Conservation (phyloP, 805 yeast genomes). For the Wickerhamiella alocasiicola region DNA sequence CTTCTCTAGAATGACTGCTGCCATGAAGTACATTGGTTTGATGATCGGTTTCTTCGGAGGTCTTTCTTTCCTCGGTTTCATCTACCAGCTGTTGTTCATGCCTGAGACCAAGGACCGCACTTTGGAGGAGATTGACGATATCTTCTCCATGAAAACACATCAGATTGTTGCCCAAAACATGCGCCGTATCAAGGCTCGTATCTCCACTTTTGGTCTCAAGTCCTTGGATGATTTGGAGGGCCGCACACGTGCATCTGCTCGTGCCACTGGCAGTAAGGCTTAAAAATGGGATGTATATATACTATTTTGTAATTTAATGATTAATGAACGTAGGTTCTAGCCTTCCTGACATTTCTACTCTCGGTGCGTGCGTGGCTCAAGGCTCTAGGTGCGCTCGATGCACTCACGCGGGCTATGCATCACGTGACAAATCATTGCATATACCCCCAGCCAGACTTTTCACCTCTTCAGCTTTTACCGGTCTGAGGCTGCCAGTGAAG, state of each 20-base stretch:
- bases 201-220: slow-evolving; percentile 8
- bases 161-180: slow-evolving; percentile 21
- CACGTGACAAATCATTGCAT: too few relatives aligned
- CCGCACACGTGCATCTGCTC: not conserved
- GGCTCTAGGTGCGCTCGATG: too few relatives aligned
- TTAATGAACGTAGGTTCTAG: too few relatives aligned
- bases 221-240: slow-evolving; percentile 9
- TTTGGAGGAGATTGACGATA: slow-evolving; percentile 57
- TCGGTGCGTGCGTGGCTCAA: too few relatives aligned
- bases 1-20: slow-evolving; percentile 42
- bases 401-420: too few relatives aligned
- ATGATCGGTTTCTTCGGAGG: slow-evolving; percentile 59
- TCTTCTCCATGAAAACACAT: slow-evolving; percentile 39
- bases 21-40: slow-evolving; percentile 50
- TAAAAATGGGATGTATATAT: too few relatives aligned
- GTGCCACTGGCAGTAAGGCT: not conserved
- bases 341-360: too few relatives aligned
- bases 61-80: slow-evolving; percentile 42
- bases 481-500: slow-evolving; percentile 4
- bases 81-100: slow-evolving; percentile 37
- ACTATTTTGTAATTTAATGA: too few relatives aligned
- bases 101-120: slow-evolving; percentile 64
- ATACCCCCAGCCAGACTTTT: too few relatives aligned
- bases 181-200: slow-evolving; percentile 11
- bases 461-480: not conserved